Base-by-base conservation (phyloP, 2,329 filamentous ascomycete species). In the Colletotrichum euphorbiae region DNA sequence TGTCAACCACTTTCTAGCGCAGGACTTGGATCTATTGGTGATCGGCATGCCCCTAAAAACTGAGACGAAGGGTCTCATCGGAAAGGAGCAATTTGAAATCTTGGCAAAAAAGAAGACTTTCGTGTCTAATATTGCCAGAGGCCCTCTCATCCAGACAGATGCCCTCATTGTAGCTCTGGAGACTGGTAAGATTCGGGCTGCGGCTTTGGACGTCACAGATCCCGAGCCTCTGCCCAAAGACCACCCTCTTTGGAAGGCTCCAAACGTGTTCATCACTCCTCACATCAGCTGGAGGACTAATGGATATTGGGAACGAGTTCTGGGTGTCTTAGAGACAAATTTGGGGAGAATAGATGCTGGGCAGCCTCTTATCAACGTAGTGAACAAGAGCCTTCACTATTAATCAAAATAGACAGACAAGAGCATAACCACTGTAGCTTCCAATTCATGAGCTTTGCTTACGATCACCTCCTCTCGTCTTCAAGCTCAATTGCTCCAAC, bases 141-240 rank as follows among this genome's bases (percentile, higher is more conserved):
- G 80, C 0, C 64, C 73, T 13, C 72, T 82, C n/a, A 71, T 83
- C 21, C 74, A 82, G 45, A 76, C 76, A 0, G 75, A 83, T 9
- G 89, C 86, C 0, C 76, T 93, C 40, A 80, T 91, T 11, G 80
- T 80, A 3, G 87, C 89, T 0, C 77, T 93, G 7, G 73, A 79
- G 28, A 65, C 72, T 4, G 77, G 74, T 13, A 73, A 74, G 60
- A 76, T 80, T 46, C 52, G 80, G 15, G 91, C 90, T 11, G 91
- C 91, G 0, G 90, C 90, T 3, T 76, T 93, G 31, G 91, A 93
- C 75, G 91, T 93, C 0, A 89, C 90, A 1, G 90, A 93, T 69
- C 91, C 90, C 0, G 91, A 93, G 75, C 91, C 91, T 0, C 75
- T 93, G 69, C 90, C 90, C 0, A 73, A 79, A 12, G 86, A 89